Base-by-base conservation (phyloP, 192 early-diverging fungal species). In the Coemansia sp. region DNA sequence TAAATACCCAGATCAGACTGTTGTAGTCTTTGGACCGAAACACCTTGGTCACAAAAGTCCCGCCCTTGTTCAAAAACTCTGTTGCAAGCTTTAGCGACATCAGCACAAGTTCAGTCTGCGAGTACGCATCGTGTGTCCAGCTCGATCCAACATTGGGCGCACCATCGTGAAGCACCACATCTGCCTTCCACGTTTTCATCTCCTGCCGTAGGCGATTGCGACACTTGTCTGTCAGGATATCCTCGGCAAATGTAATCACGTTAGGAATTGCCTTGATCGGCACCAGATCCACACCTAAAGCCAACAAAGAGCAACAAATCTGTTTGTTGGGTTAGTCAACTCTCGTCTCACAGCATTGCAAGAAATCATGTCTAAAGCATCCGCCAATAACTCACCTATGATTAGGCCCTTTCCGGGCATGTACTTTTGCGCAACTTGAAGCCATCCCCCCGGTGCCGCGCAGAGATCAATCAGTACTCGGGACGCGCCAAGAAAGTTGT, bases 21-120 rank as follows among this genome's bases (percentile, higher is more conserved):
- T 97, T 97, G 88, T 99, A 99, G 87, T 99, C 97, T 84, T 95
- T 95, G 66, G 95, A 97, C 63, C 97, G 86, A 84, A 99, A 99
- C 27, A 99, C 90, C 84, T 99, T 99, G 74, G 95, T 96, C 24
- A 99, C 94, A 84, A 99, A 99, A 9, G 87, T 89, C 11, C 96
- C 97, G 57, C 95, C 95, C 64, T 92, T 89, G 57, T 81, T 75
- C 70, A 99, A 75, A 63, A 97, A 99, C 76, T 96, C 94, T 0
- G 91, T 90, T 1, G 97, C 95, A 24, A 99, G 88, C 81, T 95
- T 95, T 39, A 96, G 74, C 11, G 97, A 90, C 67, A 92, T 91
- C 68, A 99, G 80, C 62, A 92, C 91, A 39, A 99, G 86, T 75
- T 97, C 95, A 7, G 91, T 87, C 80, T 99, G 97, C 57, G 91